Evolutionary conservation across 163 green algal genomes (phyloP).

Genomic region (Trebouxiophyceae sp.): DNA sequence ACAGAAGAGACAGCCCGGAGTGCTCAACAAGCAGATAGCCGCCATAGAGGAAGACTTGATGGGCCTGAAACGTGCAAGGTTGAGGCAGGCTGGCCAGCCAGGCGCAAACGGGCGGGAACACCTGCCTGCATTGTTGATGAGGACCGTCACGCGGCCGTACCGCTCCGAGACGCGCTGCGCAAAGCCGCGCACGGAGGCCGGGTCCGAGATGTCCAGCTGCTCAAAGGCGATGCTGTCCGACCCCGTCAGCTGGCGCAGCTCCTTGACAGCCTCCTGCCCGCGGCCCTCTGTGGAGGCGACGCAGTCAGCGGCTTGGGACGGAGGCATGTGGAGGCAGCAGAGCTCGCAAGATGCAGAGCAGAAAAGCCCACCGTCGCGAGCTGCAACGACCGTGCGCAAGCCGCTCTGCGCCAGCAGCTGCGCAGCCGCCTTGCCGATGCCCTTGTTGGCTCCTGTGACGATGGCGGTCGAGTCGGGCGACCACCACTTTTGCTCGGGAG

Average conservation of each 20-base stretch:
- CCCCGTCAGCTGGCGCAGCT: conserved; percentile 16
- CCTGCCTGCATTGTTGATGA: conserved; percentile 48
- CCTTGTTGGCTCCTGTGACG: conserved; percentile 21
- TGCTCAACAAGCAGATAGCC: too few relatives aligned
- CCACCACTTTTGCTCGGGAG: neutral
- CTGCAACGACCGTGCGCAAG: conserved; percentile 30
- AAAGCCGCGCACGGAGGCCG: conserved; percentile 33
- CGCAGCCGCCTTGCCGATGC: conserved; percentile 44
- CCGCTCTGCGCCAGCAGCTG: conserved; percentile 27
- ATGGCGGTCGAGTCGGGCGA: neutral
- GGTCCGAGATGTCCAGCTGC: conserved; percentile 46
- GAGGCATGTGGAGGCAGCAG: neutral
- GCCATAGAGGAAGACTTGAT: too few relatives aligned
- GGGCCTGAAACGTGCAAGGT: too few relatives aligned
- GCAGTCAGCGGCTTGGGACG: too few relatives aligned
- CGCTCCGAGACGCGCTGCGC: conserved; percentile 20
- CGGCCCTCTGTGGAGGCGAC: conserved; percentile 4
- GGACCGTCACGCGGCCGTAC: conserved; percentile 19
- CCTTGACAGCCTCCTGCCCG: conserved; percentile 13
- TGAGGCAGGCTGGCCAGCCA: too few relatives aligned
- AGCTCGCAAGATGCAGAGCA: too few relatives aligned
- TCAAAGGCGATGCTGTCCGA: conserved; percentile 14
- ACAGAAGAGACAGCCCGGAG: too few relatives aligned
- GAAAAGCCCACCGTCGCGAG: conserved; percentile 29
- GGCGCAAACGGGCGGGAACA: too few relatives aligned